Conservation (phyloP, 305 asterid species). For the Fraxinus dipetala region DNA sequence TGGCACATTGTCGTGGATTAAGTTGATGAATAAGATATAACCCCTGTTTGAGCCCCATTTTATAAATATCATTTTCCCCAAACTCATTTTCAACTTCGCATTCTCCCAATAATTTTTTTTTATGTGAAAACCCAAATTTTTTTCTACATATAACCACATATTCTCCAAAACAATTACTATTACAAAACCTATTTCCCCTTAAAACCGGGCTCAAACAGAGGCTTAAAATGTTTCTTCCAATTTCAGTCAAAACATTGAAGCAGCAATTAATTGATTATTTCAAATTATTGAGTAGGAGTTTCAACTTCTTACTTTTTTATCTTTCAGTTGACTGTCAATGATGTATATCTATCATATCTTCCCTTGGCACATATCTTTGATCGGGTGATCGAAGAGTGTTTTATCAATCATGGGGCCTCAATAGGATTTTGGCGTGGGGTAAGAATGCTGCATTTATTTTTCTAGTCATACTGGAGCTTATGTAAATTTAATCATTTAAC, state of each 20-base stretch:
- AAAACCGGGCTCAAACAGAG: neutral
- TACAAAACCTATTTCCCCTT: neutral
- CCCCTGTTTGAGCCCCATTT: neutral
- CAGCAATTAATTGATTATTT: slow-evolving; percentile 12
- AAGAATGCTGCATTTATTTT: slow-evolving; percentile 32
- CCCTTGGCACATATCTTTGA: slow-evolving; percentile 98
- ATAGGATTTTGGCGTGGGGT: slow-evolving; percentile 99
- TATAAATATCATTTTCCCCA: neutral
- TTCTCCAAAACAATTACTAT: neutral
- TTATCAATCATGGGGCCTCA: slow-evolving; percentile 78
- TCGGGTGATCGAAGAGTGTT: slow-evolving; percentile 82
- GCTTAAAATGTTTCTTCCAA: neutral
- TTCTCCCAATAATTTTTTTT: neutral
- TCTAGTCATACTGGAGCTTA: neutral
- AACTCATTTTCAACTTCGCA: neutral
- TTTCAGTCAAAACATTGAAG: slow-evolving; percentile 7
- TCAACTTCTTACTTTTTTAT: slow-evolving; percentile 19
- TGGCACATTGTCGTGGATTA: neutral
- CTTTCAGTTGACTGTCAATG: slow-evolving; percentile 58
- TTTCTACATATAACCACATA: neutral
- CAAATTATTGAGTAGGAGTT: slow-evolving; percentile 11
- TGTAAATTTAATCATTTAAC: slow-evolving; percentile 9
- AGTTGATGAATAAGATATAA: neutral
- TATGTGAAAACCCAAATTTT: neutral
- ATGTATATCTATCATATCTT: slow-evolving; percentile 81